Evolutionary conservation across 2,329 filamentous ascomycete species (phyloP).

Genomic region (Chaetomiaceae sp.): DNA sequence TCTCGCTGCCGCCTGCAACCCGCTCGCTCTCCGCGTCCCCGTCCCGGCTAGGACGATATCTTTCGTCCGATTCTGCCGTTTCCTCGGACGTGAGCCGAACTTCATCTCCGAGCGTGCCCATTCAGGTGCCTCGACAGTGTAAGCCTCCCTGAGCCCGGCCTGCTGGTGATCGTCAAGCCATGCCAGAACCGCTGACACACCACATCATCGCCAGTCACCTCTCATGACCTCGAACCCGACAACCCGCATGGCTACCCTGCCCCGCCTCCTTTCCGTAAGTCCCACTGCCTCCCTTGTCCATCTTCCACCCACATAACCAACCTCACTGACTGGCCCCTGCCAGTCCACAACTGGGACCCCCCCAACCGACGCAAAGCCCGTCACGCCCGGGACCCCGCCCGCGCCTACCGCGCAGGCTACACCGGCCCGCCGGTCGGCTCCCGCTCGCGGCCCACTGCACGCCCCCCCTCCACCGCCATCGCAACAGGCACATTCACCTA

Average conservation of each 20-base stretch:
- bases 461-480: not conserved
- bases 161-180: no score
- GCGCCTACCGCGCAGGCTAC: constrained; percentile 1
- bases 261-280: constrained; percentile 17
- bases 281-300: no score
- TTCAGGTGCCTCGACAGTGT: no score
- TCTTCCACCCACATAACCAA: no score
- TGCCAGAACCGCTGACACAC: not conserved
- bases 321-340: not conserved
- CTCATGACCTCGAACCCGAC: constrained; percentile 2
- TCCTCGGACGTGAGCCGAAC: no score
- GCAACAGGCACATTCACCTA: constrained; percentile 1
- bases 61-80: no score
- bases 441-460: not conserved
- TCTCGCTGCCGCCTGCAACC: no score
- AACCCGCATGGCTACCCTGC: constrained; percentile 8
- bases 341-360: constrained; percentile 18
- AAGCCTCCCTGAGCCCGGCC: no score
- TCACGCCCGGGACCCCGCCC: not conserved
- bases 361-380: constrained; percentile 11
- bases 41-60: no score
- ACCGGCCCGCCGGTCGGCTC: constrained; percentile 14
- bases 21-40: no score
- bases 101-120: no score
- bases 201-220: not conserved